Base-by-base conservation (phyloP, 495 filamentous ascomycete species). In the Apodospora peruviana region DNA sequence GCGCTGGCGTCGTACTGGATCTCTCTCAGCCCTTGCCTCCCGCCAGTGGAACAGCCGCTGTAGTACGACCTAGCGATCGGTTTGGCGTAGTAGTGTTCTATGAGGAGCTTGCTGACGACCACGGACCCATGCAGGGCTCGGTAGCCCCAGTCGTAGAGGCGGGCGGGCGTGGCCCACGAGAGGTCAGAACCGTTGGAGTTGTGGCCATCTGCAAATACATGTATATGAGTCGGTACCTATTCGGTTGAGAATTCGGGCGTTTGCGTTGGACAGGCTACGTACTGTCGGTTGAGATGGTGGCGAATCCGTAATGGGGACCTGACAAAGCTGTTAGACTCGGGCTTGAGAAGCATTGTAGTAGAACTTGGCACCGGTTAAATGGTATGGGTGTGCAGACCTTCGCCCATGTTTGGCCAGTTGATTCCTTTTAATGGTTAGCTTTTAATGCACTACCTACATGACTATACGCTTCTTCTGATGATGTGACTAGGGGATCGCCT, bases 11-110 rank as follows among this genome's bases (percentile, higher is more conserved):
- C 80, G 45, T 66, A 61, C 52, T 83, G 68, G 2, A 76, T 67
- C 4, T 74, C 68, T 38, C 75, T 75, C 1, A 82, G 49, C 2
- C 80, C 80, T 52, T 82, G 78, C 0, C 78, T 65, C 3, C 82
- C 82, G 27, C 81, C 81, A 0, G 75, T 79, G 0, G 79, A 82
- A 61, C 80, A 85, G 0, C 68, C 71, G 49, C 62, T 58, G 55
- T 76, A 84, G 58, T 84, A 84, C 8, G 68, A 73, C 47, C 78
- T 72, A 5, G 56, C 53, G 43, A 72, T 59, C 2, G 56, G 24
- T 0, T 43, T 55, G 14, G 59, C 64, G 50, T 81, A 78, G 64
- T 74, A 83, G 3, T 56, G 57, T 5, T 53, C 50, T 0, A 59
- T 61, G 11, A 79, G 48, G n/a, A 62, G 43, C 59, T 79, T 80